Percentiles rank a stretch among this genome's conserved stretches.
phyloP scores from a whole-genome alignment of 164 flowering plant genomes.

The Aristolochia fimbriata region DNA sequence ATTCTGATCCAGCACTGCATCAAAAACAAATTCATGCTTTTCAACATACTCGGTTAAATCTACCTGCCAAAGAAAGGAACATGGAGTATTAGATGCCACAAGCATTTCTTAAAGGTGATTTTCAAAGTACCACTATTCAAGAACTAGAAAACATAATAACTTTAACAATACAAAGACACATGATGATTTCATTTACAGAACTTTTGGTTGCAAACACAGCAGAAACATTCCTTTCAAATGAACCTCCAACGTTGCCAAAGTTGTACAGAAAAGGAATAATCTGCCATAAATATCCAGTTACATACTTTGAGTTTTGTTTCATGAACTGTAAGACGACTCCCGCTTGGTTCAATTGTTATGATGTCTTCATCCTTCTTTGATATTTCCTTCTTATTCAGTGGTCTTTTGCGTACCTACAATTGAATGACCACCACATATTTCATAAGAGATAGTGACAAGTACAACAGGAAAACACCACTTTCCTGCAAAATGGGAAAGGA shows the following conservation, averaged over 20 bases:
- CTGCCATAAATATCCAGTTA: neutral
- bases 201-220: no score
- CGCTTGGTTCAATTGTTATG: slow-evolving; percentile 40
- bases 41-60: slow-evolving; percentile 88
- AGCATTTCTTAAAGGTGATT: neutral
- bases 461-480: neutral
- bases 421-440: neutral
- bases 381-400: slow-evolving; percentile 71
- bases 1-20: slow-evolving; percentile 77
- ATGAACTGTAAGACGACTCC: slow-evolving; percentile 69
- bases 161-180: no score
- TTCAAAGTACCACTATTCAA: neutral
- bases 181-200: no score
- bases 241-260: no score
- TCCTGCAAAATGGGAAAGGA: neutral
- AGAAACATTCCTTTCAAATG: no score
- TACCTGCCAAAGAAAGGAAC: slow-evolving; percentile 46
- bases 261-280: no score
- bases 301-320: slow-evolving; percentile 87
- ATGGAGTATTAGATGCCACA: neutral
- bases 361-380: slow-evolving; percentile 80
- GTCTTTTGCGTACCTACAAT: slow-evolving; percentile 84
- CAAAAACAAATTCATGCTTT: slow-evolving; percentile 90
- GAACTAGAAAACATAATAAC: no score
- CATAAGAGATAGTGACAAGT: neutral